These are phyloP conservation scores for Apiospora phragmitis DNA, from an alignment of 2,329 filamentous ascomycete species.

Conservation along the genomic window DNA sequence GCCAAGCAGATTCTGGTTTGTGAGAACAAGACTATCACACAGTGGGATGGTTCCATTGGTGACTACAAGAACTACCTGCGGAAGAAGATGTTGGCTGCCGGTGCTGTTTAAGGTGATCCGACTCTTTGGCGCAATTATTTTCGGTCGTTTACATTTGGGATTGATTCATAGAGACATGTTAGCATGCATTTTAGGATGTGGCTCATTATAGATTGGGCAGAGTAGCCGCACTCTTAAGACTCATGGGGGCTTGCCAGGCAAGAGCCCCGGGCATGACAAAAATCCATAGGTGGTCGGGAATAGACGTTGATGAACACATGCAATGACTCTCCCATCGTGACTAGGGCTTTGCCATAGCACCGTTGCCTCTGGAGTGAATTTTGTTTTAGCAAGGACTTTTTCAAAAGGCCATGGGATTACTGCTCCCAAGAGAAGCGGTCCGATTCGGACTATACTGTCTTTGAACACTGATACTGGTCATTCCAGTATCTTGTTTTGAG, in stretches of 20 bases:
- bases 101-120: conserved; percentile 70
- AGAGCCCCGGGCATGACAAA: conserved; percentile 9
- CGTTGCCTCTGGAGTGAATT: neutral
- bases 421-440: too few relatives aligned
- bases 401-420: too few relatives aligned
- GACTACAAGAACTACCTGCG: conserved; percentile 98
- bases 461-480: too few relatives aligned
- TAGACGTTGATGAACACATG: conserved; percentile 2
- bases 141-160: neutral
- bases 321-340: neutral
- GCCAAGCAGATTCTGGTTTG: conserved; percentile 99
- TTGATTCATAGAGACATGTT: conserved; percentile 2
- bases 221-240: conserved; percentile 5
- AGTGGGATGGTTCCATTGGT: conserved; percentile 87
- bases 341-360: neutral
- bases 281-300: conserved; percentile 8
- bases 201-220: conserved; percentile 13
- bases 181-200: conserved; percentile 11
- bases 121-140: conserved; percentile 5
- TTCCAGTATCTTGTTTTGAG: too few relatives aligned
- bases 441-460: too few relatives aligned
- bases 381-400: too few relatives aligned
- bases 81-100: conserved; percentile 95
- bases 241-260: neutral
- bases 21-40: conserved; percentile 91